These are phyloP conservation scores for Mucor irregularis DNA, from an alignment of 371 early-diverging fungal genomes.

Conservation along the genomic window DNA sequence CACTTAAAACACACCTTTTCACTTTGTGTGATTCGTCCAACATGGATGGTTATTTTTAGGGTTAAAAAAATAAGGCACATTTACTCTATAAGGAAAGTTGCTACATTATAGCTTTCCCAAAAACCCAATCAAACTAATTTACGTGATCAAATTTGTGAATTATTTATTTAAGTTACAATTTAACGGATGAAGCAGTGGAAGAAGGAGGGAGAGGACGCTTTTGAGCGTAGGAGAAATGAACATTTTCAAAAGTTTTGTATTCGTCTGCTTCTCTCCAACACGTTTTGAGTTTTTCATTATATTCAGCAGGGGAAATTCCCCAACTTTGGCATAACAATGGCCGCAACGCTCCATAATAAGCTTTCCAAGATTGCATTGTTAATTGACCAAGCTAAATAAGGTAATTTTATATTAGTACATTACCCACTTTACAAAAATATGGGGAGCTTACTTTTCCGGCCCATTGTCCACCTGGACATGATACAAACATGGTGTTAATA, in stretches of 20 bases:
- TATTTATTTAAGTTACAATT: background rate
- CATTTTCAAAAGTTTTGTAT: conserved; percentile 53
- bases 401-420: background rate
- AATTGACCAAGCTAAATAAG: conserved; percentile 42
- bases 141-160: background rate
- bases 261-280: conserved; percentile 50
- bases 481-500: conserved; percentile 36
- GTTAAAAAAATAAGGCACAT: conserved; percentile 65
- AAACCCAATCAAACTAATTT: background rate
- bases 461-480: conserved; percentile 57
- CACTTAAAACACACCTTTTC: no score
- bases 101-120: background rate
- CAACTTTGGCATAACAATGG: conserved; percentile 35
- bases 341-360: conserved; percentile 38
- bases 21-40: no score
- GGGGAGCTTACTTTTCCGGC: conserved; percentile 44
- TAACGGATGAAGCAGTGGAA: background rate
- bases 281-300: conserved; percentile 25
- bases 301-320: conserved; percentile 27
- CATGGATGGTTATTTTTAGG: no score
- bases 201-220: conserved; percentile 22
- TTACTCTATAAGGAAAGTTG: no score
- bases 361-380: conserved; percentile 50
- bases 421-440: background rate
- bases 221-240: conserved; percentile 53